phyloP scores from a whole-genome alignment of 805 yeast species.

The Metschnikowia lachancei region DNA sequence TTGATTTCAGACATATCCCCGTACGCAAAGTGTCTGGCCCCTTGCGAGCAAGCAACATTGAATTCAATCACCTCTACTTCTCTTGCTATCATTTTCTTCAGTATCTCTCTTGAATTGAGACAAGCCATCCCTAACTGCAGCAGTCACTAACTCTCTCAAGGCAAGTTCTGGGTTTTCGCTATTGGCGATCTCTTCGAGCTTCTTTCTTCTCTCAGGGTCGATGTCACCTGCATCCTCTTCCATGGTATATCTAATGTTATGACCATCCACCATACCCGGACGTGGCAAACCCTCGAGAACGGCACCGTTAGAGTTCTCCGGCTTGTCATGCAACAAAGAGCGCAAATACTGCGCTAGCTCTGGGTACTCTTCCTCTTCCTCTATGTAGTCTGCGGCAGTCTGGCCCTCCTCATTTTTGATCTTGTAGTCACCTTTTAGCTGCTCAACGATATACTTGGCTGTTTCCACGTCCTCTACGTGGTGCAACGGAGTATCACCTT shows the following conservation, averaged over 20 bases:
- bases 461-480: constrained; percentile 71
- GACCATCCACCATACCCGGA: constrained; percentile 42
- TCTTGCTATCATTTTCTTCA: constrained; percentile 32
- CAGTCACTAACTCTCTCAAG: constrained; percentile 62
- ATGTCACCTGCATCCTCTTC: constrained; percentile 48
- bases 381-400: constrained; percentile 70
- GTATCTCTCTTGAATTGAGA: constrained; percentile 27
- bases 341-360: constrained; percentile 68
- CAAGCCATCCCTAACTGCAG: constrained; percentile 61
- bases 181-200: constrained; percentile 66
- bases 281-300: constrained; percentile 30
- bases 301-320: constrained; percentile 16
- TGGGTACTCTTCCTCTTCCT: constrained; percentile 83
- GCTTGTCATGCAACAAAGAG: constrained; percentile 35
- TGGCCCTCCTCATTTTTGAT: constrained; percentile 69
- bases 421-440: constrained; percentile 62
- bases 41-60: no score
- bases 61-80: constrained; percentile 19
- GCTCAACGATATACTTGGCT: constrained; percentile 67
- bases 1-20: no score
- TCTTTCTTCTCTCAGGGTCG: constrained; percentile 53
- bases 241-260: constrained; percentile 57
- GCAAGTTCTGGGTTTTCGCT: constrained; percentile 83
- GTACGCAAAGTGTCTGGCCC: no score
- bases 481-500: constrained; percentile 95